phyloP scores from a whole-genome alignment of 2,329 filamentous ascomycete genomes.

The Myriosclerotinia curreyana region DNA sequence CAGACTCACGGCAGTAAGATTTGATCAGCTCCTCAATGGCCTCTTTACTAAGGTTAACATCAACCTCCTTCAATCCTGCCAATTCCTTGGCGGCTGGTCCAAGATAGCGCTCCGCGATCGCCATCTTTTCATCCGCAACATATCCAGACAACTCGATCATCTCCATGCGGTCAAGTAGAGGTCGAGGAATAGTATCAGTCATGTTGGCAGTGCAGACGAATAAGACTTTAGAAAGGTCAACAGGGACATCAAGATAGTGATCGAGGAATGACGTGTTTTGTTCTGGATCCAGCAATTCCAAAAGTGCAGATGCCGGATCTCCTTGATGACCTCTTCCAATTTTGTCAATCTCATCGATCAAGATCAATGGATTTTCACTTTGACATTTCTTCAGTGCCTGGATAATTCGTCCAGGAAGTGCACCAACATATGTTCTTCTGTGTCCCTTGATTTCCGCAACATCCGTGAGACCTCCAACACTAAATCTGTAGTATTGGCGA shows the following conservation, averaged over 20 bases:
- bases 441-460: constrained; percentile 99
- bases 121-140: constrained; percentile 97
- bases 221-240: constrained; percentile 94
- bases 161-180: constrained; percentile 94
- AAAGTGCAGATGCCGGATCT: constrained; percentile 87
- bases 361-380: constrained; percentile 92
- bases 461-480: constrained; percentile 92
- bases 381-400: constrained; percentile 98
- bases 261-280: constrained; percentile 97
- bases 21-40: constrained; percentile 97
- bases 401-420: constrained; percentile 91
- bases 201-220: constrained; percentile 99
- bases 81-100: constrained; percentile 92
- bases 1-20: constrained; percentile 95
- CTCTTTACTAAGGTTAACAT: constrained; percentile 80
- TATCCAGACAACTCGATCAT: constrained; percentile 95
- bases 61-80: constrained; percentile 83
- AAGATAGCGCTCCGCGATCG: constrained; percentile 90
- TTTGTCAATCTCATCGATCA: constrained; percentile 98
- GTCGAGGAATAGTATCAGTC: constrained; percentile 95
- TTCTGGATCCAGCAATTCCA: constrained; percentile 92
- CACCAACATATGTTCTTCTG: constrained; percentile 91
- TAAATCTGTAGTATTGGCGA: constrained; percentile 96
- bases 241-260: constrained; percentile 97
- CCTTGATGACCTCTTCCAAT: constrained; percentile 95